phyloP scores from a whole-genome alignment of 2,329 filamentous ascomycete species.

The Fusarium sp. region DNA sequence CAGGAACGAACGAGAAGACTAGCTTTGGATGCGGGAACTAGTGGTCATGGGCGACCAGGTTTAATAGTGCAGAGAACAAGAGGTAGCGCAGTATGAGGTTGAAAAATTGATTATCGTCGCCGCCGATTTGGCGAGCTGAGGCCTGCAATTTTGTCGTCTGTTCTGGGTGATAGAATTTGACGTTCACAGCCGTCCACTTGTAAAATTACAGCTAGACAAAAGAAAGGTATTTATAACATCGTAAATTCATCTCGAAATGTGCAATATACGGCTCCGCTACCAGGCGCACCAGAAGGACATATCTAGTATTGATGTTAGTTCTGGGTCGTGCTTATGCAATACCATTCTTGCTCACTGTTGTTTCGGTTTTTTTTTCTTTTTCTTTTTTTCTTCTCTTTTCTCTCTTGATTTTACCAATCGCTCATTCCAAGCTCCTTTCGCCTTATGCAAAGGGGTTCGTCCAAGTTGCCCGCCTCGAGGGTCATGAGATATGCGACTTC shows the following conservation, averaged over 20 bases:
- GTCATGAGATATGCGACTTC: slow-evolving; percentile 26
- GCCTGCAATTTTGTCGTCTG: slow-evolving; percentile 14
- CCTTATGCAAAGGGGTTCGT: slow-evolving; percentile 32
- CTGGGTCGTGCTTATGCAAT: neutral
- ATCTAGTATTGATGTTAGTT: neutral
- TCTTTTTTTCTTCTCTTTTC: neutral
- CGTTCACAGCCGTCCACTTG: neutral
- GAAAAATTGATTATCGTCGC: slow-evolving; percentile 29
- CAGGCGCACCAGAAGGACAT: slow-evolving; percentile 20
- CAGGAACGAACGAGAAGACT: slow-evolving; percentile 4
- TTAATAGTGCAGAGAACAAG: slow-evolving; percentile 21
- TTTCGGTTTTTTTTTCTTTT: neutral
- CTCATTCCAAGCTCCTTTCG: slow-evolving; percentile 32
- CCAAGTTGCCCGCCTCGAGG: slow-evolving; percentile 37
- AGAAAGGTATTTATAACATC: slow-evolving; percentile 1
- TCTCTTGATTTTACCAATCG: slow-evolving; percentile 25
- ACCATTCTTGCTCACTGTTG: slow-evolving; percentile 1
- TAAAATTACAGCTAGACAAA: neutral
- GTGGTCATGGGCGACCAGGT: neutral
- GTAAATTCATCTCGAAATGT: slow-evolving; percentile 23
- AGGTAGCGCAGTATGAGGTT: slow-evolving; percentile 6
- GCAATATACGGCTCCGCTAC: slow-evolving; percentile 13
- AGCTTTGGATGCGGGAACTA: neutral
- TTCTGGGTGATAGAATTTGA: neutral
- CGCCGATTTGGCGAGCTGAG: slow-evolving; percentile 27